Evolutionary conservation across 2,329 filamentous ascomycete genomes (phyloP).

Genomic region (Scedosporium minutisporum): DNA sequence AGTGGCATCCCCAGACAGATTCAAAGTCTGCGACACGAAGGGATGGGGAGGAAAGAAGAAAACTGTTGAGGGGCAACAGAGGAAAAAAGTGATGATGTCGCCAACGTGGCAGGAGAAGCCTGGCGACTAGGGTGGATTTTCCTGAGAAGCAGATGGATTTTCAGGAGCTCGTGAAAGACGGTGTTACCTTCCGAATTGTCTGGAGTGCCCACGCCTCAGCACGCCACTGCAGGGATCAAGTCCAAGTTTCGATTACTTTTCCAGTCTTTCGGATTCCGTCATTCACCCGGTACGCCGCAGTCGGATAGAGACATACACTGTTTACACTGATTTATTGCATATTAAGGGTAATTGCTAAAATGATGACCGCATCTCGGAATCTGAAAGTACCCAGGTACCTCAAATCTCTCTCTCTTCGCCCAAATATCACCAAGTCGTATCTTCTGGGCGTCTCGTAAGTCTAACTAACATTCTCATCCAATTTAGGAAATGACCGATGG

Average conservation of each 20-base stretch:
- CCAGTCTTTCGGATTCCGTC: not conserved
- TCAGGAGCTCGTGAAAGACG: not conserved
- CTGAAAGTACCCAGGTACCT: not conserved
- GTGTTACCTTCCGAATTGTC: no score
- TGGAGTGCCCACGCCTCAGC: no score
- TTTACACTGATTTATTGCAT: not conserved
- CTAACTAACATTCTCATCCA: no score
- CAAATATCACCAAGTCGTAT: not conserved
- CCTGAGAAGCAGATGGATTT: not conserved
- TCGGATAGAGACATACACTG: not conserved
- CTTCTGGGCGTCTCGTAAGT: no score
- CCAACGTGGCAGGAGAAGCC: constrained; percentile 5
- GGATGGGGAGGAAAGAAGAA: not conserved
- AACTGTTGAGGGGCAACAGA: not conserved
- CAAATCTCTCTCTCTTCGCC: not conserved
- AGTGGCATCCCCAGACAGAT: not conserved
- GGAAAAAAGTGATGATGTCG: not conserved
- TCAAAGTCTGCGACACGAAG: not conserved
- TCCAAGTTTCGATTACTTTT: not conserved
- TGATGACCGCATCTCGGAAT: not conserved
- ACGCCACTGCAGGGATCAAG: not conserved
- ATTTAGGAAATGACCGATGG: no score
- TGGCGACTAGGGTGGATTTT: not conserved
- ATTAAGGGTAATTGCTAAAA: not conserved
- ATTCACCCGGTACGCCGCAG: not conserved